phyloP scores from a whole-genome alignment of 441 rosid species.

The Iberis amara region DNA sequence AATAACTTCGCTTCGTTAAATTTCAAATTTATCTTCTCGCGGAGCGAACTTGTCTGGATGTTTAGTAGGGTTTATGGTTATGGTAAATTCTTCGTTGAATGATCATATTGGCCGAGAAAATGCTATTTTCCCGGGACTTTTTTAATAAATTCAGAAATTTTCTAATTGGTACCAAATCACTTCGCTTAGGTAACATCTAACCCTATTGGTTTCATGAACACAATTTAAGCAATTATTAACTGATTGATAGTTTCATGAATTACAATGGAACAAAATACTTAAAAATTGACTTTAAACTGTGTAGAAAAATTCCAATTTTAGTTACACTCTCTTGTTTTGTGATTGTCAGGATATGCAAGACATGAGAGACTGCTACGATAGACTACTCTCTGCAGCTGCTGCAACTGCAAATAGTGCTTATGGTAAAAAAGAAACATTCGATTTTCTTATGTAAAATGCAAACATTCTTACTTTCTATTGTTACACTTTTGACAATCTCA shows the following conservation, averaged over 20 bases:
- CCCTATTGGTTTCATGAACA: too few relatives aligned
- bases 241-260: constrained; percentile 4
- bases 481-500: constrained; percentile 26
- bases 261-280: too few relatives aligned
- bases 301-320: background rate
- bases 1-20: background rate
- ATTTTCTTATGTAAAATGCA: too few relatives aligned
- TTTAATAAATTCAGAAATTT: too few relatives aligned
- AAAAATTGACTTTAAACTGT: background rate
- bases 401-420: constrained; percentile 91
- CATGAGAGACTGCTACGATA: constrained; percentile 87
- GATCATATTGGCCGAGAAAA: too few relatives aligned
- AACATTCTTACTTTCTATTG: too few relatives aligned
- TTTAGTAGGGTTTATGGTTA: constrained; percentile 32
- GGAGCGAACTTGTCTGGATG: constrained; percentile 10
- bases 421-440: constrained; percentile 38
- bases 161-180: too few relatives aligned
- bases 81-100: too few relatives aligned
- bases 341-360: constrained; percentile 81
- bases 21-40: background rate
- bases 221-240: constrained; percentile 1
- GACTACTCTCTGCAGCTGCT: constrained; percentile 93
- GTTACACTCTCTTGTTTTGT: constrained; percentile 8
- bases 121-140: too few relatives aligned
- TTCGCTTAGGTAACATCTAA: too few relatives aligned